Percentiles rank a stretch among this genome's conserved stretches.
Evolutionary conservation across 73 alveolate species (phyloP).

Genomic region (Paramecium primaurelia): DNA sequence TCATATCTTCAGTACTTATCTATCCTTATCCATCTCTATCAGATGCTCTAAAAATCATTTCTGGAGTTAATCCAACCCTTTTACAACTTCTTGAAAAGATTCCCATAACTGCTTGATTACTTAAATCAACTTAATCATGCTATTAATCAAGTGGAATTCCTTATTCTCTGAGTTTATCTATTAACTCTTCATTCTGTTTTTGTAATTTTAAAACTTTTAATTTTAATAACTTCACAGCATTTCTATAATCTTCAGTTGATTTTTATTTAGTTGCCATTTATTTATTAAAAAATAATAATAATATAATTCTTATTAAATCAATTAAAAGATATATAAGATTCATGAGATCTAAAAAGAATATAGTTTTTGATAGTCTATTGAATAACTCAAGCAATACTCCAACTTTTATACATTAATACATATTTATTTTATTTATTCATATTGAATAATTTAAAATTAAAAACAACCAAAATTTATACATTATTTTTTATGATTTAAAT

Average conservation of each 20-base stretch:
- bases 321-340: neutral
- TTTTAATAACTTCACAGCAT: constrained; percentile 22
- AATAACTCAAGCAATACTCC: neutral
- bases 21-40: constrained; percentile 6
- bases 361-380: neutral
- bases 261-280: constrained; percentile 33
- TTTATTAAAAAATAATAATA: neutral
- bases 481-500: neutral
- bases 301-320: neutral
- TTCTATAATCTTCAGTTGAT: constrained; percentile 28
- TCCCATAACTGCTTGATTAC: constrained; percentile 25
- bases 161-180: neutral
- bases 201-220: neutral
- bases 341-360: neutral
- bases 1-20: constrained; percentile 19
- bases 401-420: too few relatives aligned
- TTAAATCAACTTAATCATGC: neutral
- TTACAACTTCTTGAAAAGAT: constrained; percentile 1
- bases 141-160: neutral
- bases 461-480: neutral
- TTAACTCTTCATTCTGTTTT: neutral
- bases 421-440: neutral
- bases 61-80: constrained; percentile 25
- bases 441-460: neutral
- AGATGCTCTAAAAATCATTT: constrained; percentile 47